Base-by-base conservation (phyloP, 495 filamentous ascomycete genomes). In the Wilcoxina mikolae region DNA sequence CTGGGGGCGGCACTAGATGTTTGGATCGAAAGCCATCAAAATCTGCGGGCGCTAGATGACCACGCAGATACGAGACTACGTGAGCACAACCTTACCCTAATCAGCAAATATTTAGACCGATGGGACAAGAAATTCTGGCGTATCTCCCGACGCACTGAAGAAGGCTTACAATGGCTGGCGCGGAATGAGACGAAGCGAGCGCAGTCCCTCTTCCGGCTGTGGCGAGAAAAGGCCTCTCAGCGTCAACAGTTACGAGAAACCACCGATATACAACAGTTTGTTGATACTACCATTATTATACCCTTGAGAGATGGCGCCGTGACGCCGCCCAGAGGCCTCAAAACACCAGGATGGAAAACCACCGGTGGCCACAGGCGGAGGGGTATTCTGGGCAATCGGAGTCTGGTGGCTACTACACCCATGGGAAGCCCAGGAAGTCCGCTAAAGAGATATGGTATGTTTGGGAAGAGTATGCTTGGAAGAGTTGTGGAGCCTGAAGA, bases 101-200 rank as follows among this genome's bases (percentile, higher is more conserved):
- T 46, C 12, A 33, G 44, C 7, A 62, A 59, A 41, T 62, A 62
- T 38, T 25, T 64, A 11, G 41, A 54, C 17, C 9, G 46, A 17
- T 63, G 60, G 60, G 31, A 57, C 28, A 59, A 31, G 11, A 44
- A 39, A n/a, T 55, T 49, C 11, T 64, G 51, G 57, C 53, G 54
- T n/a, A 24, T 64, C 5, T 52, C 57, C 17, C 44, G 55, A 18
- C 53, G 59, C 12, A 47, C 25, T 22, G 47, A 56, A 41, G 61
- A 33, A 1, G 56, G 47, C 3, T 22, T 33, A 1, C 56, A 43
- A 24, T 56, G 59, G 22, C 39, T 12, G 2, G 28, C 17, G 31
- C 49, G 49, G 18, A 52, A 18, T 22, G 31, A 60, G 15, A 54
- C 42, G 20, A 58, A 51, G 20, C 56, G 56, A 15, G 55, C 47